Base-by-base conservation (phyloP, 2,329 filamentous ascomycete species). In the Cladosporium sp. region DNA sequence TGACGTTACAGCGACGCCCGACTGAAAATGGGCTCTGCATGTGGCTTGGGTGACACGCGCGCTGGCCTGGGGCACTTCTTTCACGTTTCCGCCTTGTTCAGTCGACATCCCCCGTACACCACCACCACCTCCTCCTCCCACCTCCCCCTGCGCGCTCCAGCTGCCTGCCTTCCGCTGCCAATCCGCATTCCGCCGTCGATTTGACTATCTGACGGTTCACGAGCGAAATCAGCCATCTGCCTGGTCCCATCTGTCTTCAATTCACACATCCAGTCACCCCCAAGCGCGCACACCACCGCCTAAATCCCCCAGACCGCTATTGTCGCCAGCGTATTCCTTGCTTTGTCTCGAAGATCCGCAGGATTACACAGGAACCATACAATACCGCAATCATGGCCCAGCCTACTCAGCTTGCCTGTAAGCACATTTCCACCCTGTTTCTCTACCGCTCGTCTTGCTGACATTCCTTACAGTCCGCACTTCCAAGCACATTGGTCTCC, bases 401-500 rank as follows among this genome's bases (percentile, higher is more conserved):
- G 85, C 89, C 91, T 77, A 90, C 94, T 83, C 94, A 97, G 88
- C 91, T 97, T 88, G 92, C 92, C 81, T 97, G 86, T 89, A 79
- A 68, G 86, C 81, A 16, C 32, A 2, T 25, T 23, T 26, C 51
- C 28, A 63, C 48, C 64, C 64, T 46, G 39, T 32, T 16, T 18
- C 34, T n/a, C n/a, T n/a, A 63, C 61, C 48, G 53, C 59, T 21
- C 43, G n/a, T 6, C n/a, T 65, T 39, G 13, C 58, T 59, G 53
- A 66, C 60, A 70, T 48, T 21, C 43, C 58, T 54, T 51, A 34
- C 71, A 89, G 87, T 91, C 86, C 92, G 95, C 83, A 97, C 95
- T 80, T 91, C 93, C 82, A 98, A 97, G 88, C 90, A 89, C 80
- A 93, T 99, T 83, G 93, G 93, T 76, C 85, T 98, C 80, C 88